Percentiles rank a stretch among this genome's conserved stretches.
Conservation (phyloP, 352 stramenopile genomes). For the Peronospora farinosa region DNA sequence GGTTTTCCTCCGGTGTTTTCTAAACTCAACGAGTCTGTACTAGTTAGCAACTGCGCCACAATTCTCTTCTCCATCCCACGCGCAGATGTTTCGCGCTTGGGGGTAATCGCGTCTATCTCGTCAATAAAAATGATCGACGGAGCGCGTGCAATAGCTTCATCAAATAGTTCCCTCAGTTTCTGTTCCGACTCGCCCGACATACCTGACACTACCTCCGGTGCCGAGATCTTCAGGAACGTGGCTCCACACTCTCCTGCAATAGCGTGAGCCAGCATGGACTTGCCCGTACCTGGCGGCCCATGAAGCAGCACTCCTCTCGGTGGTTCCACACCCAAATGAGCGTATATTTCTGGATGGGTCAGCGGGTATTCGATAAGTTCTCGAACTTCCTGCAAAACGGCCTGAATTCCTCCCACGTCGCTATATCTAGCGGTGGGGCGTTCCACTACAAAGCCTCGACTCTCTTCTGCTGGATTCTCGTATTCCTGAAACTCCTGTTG, state of each 20-base stretch:
- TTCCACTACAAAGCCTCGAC: slow-evolving; percentile 61
- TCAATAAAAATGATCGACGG: slow-evolving; percentile 98
- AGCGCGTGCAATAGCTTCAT: slow-evolving; percentile 91
- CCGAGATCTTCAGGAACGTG: slow-evolving; percentile 82
- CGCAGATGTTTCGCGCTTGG: slow-evolving; percentile 89
- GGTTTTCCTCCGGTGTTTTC: slow-evolving; percentile 86
- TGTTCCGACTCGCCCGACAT: slow-evolving; percentile 89
- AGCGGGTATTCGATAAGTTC: slow-evolving; percentile 94
- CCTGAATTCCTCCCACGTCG: slow-evolving; percentile 86
- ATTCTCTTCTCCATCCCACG: slow-evolving; percentile 96
- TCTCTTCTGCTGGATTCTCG: slow-evolving; percentile 9
- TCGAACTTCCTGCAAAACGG: slow-evolving; percentile 83
- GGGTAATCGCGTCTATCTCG: slow-evolving; percentile 95
- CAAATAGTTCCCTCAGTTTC: slow-evolving; percentile 90
- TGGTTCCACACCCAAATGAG: slow-evolving; percentile 88
- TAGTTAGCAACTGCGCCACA: slow-evolving; percentile 93
- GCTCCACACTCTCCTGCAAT: slow-evolving; percentile 90
- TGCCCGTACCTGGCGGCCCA: slow-evolving; percentile 90
- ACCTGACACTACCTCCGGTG: slow-evolving; percentile 91
- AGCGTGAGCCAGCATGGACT: slow-evolving; percentile 90
- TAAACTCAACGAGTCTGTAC: slow-evolving; percentile 86
- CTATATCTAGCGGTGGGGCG: slow-evolving; percentile 74
- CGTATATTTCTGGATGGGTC: slow-evolving; percentile 91
- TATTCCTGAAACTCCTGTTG: slow-evolving; percentile 15
- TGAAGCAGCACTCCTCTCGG: slow-evolving; percentile 89